Conservation (phyloP, 2,329 filamentous ascomycete species). For the Fusarium metavorans region DNA sequence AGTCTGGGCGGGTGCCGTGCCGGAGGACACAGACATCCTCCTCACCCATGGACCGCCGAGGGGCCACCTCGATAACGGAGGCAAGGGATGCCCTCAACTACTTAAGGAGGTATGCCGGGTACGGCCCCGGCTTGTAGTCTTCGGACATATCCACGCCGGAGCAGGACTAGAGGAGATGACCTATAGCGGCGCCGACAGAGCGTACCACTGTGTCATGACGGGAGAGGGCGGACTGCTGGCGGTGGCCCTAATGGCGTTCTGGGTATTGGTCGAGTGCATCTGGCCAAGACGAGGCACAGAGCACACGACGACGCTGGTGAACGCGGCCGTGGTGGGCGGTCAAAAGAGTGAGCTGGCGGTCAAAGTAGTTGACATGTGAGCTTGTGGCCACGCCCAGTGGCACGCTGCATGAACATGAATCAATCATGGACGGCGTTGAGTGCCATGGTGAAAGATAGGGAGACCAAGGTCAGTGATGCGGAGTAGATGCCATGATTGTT, state of each 20-base stretch:
- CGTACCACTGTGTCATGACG: not conserved
- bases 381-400: not conserved
- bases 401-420: not conserved
- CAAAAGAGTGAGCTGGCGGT: not conserved
- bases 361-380: constrained; percentile 5
- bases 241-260: not conserved
- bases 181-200: constrained; percentile 2
- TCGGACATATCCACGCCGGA: constrained; percentile 53
- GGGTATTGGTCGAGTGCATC: not conserved
- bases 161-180: constrained; percentile 1
- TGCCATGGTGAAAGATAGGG: not conserved
- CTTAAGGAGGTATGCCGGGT: constrained; percentile 47
- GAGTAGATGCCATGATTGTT: not conserved
- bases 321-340: not conserved
- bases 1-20: constrained; percentile 23
- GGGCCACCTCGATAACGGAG: constrained; percentile 50
- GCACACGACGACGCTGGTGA: constrained; percentile 5
- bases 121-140: constrained; percentile 51
- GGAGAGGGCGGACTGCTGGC: not conserved
- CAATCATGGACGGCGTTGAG: not conserved
- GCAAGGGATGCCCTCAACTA: constrained; percentile 48
- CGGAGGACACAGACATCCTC: constrained; percentile 50
- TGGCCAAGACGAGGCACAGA: not conserved
- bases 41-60: constrained; percentile 54
- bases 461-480: not conserved